Conservation (phyloP, 2,329 filamentous ascomycete species). For the Alternaria brassicae region DNA sequence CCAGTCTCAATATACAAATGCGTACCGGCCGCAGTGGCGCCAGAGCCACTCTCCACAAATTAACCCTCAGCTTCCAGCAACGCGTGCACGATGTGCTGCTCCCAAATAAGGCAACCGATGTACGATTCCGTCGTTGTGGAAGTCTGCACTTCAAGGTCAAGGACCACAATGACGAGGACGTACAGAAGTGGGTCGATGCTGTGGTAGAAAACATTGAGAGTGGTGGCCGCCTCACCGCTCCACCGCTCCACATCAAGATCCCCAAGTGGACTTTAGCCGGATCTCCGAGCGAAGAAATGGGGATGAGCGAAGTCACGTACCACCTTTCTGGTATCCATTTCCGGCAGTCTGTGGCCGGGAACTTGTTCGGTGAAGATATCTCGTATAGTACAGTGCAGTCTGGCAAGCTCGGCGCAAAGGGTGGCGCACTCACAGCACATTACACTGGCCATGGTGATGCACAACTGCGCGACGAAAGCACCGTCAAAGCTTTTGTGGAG, state of each 20-base stretch:
- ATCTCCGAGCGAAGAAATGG: slow-evolving; percentile 13
- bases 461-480: slow-evolving; percentile 10
- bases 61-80: slow-evolving; percentile 32
- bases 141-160: slow-evolving; percentile 21
- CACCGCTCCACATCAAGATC: slow-evolving; percentile 34
- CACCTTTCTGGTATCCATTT: slow-evolving; percentile 42
- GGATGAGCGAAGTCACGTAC: slow-evolving; percentile 28
- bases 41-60: slow-evolving; percentile 25
- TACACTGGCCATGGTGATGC: slow-evolving; percentile 9
- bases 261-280: slow-evolving; percentile 40
- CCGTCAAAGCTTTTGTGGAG: slow-evolving; percentile 27
- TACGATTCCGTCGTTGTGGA: slow-evolving; percentile 34
- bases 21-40: slow-evolving; percentile 19
- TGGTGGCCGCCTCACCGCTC: slow-evolving; percentile 39
- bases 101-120: slow-evolving; percentile 37
- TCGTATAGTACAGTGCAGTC: slow-evolving; percentile 35
- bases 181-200: slow-evolving; percentile 26
- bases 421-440: slow-evolving; percentile 28
- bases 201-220: slow-evolving; percentile 37
- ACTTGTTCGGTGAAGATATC: slow-evolving; percentile 17
- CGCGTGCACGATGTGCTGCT: slow-evolving; percentile 40
- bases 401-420: slow-evolving; percentile 38
- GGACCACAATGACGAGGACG: slow-evolving; percentile 15
- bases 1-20: slow-evolving; percentile 35
- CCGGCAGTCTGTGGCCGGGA: slow-evolving; percentile 31